phyloP scores from a whole-genome alignment of 805 yeast species.

The Candida quercuum region DNA sequence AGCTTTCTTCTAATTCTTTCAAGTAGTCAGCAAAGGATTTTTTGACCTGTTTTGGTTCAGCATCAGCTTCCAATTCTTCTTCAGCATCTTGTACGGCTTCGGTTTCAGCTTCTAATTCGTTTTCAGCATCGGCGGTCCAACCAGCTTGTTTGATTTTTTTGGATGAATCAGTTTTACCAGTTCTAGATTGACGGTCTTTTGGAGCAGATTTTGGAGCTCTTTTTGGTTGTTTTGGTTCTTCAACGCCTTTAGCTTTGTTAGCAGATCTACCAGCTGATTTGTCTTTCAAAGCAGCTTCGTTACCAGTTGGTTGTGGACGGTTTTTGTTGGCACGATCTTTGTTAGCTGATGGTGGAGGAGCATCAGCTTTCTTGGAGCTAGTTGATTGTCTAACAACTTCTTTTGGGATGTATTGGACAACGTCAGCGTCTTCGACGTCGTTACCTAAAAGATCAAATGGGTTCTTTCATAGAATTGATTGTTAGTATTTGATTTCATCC shows the following conservation, averaged over 20 bases:
- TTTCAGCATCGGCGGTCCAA: slow-evolving; percentile 79
- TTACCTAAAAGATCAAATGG: slow-evolving; percentile 79
- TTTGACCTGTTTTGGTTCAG: slow-evolving; percentile 43
- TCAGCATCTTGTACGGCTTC: slow-evolving; percentile 49
- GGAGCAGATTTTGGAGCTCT: slow-evolving; percentile 45
- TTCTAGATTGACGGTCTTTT: slow-evolving; percentile 80
- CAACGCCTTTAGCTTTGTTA: slow-evolving; percentile 43
- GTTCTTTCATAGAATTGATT: slow-evolving; percentile 39
- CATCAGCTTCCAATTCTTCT: slow-evolving; percentile 36
- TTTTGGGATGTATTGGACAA: slow-evolving; percentile 51
- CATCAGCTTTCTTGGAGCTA: slow-evolving; percentile 83
- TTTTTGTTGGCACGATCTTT: slow-evolving; percentile 72
- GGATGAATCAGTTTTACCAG: slow-evolving; percentile 77
- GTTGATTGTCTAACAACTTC: slow-evolving; percentile 79
- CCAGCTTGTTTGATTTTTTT: slow-evolving; percentile 75
- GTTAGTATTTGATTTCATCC: too few species aligned
- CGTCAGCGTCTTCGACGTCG: slow-evolving; percentile 76
- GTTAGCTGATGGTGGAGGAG: slow-evolving; percentile 76
- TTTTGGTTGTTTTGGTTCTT: slow-evolving; percentile 52
- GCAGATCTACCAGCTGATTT: slow-evolving; percentile 64
- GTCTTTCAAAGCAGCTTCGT: slow-evolving; percentile 81
- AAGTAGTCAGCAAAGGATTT: slow-evolving; percentile 86
- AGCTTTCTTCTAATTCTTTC: slow-evolving; percentile 55
- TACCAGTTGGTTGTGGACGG: slow-evolving; percentile 70
- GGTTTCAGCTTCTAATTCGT: slow-evolving; percentile 62